Base-by-base conservation (phyloP, 1,284 basidiomycete species). In the Leucoagaricus sp. region DNA sequence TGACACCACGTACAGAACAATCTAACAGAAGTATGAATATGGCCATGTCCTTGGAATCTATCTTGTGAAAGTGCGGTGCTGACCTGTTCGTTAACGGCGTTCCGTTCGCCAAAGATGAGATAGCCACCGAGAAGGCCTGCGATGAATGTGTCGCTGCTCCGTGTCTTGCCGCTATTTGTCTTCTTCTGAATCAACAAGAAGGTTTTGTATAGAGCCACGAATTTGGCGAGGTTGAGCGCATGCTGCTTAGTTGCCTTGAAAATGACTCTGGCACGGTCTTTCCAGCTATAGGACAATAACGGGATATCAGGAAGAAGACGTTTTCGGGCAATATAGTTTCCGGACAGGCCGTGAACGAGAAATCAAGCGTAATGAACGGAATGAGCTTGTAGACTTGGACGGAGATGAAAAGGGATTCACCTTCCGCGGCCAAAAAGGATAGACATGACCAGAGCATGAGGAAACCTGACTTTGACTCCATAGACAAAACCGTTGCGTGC, bases 371-470 rank as follows among this genome's bases (percentile, higher is more conserved):
- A 48, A 49, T 49, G 23, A 53, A 58, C 8, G 34, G 36, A 51
- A 44, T 55, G 31, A 55, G 34, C 23, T 55, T 44, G 40, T 36
- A 19, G 31, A 23, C 21, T 2, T 23, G n/a, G 19, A 28, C 54
- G 31, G 44, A 50, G 49, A 58, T 51, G 49, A 56, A 55, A 46
- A 51, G 36, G 48, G 0, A 84, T 91, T 71, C 63, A 94, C 90
- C 92, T 85, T 78, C 91, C 92, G 58, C 89, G 85, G 28, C 91
- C 90, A 68, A 99, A 99, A 26, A 99, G 79, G 59, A 98, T 84
- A n/a, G 94, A 91, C 96, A 99, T 99, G 56, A 99, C 90, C 25
- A 99, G 78, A 2, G 97, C 96, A 82, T 99, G 97, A n/a, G 97
- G 97, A 69, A 97, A 97, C 45, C 93, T 81, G 64, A 98, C 93